phyloP scores from a whole-genome alignment of 2,329 filamentous ascomycete species.

The Cercospora zeina region DNA sequence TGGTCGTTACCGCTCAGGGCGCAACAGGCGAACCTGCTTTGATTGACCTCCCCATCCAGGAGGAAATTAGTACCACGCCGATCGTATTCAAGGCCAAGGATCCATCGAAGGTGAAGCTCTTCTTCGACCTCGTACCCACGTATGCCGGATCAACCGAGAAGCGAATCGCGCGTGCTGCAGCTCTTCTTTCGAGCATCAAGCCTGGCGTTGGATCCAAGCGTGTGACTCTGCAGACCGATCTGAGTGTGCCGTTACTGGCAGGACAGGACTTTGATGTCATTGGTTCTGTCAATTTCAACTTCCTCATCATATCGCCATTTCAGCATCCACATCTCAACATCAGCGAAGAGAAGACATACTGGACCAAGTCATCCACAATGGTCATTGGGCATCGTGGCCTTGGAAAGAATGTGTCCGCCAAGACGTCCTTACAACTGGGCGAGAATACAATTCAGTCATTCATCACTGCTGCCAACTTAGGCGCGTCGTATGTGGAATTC shows the following conservation, averaged over 20 bases:
- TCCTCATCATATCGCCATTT: slow-evolving; percentile 91
- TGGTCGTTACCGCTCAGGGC: slow-evolving; percentile 83
- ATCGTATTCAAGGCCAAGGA: slow-evolving; percentile 84
- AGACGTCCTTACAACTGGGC: slow-evolving; percentile 86
- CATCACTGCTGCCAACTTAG: slow-evolving; percentile 90
- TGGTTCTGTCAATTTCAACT: slow-evolving; percentile 94
- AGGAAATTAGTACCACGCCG: slow-evolving; percentile 89
- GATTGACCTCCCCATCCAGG: slow-evolving; percentile 89
- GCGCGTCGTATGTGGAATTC: slow-evolving; percentile 70
- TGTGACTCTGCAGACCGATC: slow-evolving; percentile 89
- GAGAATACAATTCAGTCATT: slow-evolving; percentile 97
- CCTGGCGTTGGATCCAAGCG: slow-evolving; percentile 78
- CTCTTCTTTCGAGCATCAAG: slow-evolving; percentile 81
- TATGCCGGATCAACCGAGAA: slow-evolving; percentile 82
- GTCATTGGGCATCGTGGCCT: slow-evolving; percentile 72
- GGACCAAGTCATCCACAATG: slow-evolving; percentile 92
- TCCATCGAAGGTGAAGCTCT: slow-evolving; percentile 75
- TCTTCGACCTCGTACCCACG: slow-evolving; percentile 94
- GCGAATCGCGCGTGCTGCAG: slow-evolving; percentile 83
- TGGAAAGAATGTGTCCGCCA: slow-evolving; percentile 82
- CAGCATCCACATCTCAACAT: slow-evolving; percentile 91
- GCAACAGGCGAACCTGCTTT: slow-evolving; percentile 84
- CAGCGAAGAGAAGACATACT: slow-evolving; percentile 88
- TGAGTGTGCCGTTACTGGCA: slow-evolving; percentile 86
- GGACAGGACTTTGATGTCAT: slow-evolving; percentile 83